These are phyloP conservation scores for Neurospora sp. DNA, from an alignment of 2,329 filamentous ascomycete species.

Conservation along the genomic window DNA sequence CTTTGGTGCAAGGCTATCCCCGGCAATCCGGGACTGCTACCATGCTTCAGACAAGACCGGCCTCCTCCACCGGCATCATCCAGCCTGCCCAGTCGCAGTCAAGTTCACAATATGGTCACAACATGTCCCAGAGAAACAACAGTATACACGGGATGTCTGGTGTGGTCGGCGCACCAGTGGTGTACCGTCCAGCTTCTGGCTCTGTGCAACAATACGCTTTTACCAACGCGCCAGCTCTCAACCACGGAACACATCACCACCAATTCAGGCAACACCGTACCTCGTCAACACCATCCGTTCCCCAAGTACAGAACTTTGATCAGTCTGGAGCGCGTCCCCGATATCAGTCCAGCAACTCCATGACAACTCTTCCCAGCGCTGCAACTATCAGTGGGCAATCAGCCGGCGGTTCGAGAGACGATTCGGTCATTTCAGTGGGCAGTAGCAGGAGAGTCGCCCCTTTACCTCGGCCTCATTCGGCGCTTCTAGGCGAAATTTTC, in stretches of 20 bases:
- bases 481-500: slow-evolving; percentile 28
- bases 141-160: slow-evolving; percentile 41
- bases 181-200: slow-evolving; percentile 45
- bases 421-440: slow-evolving; percentile 35
- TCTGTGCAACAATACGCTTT: slow-evolving; percentile 72
- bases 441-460: slow-evolving; percentile 31
- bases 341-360: slow-evolving; percentile 28
- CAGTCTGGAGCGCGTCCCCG: slow-evolving; percentile 22
- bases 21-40: slow-evolving; percentile 65
- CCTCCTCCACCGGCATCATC: slow-evolving; percentile 53
- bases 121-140: slow-evolving; percentile 37
- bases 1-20: slow-evolving; percentile 72
- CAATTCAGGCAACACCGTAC: slow-evolving; percentile 38
- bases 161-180: slow-evolving; percentile 31
- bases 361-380: slow-evolving; percentile 31
- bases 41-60: slow-evolving; percentile 66
- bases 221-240: slow-evolving; percentile 57
- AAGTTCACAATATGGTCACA: slow-evolving; percentile 44
- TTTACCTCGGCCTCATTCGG: slow-evolving; percentile 33
- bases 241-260: slow-evolving; percentile 43
- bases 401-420: slow-evolving; percentile 40
- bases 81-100: slow-evolving; percentile 39
- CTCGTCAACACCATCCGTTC: slow-evolving; percentile 34
- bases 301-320: slow-evolving; percentile 30
- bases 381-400: slow-evolving; percentile 26